A percentile compares a stretch with the other conserved stretches of the same genome.
Evolutionary conservation across 2,329 filamentous ascomycete genomes (phyloP).

Genomic region (Venturia asperata): DNA sequence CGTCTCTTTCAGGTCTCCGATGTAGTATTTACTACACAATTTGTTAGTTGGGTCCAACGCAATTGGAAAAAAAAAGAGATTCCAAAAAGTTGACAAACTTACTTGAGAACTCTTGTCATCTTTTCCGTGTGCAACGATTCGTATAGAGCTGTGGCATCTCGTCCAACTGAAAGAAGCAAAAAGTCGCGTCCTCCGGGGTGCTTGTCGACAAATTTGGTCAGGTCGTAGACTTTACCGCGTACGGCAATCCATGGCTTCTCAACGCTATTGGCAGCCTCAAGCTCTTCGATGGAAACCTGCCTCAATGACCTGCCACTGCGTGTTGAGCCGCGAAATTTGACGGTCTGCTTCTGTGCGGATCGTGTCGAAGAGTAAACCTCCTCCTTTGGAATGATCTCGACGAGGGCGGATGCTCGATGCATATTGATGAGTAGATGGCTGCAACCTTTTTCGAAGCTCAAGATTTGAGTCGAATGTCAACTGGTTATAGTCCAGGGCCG

Average conservation of each 20-base stretch:
- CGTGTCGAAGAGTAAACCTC: not conserved
- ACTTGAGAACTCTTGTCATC: constrained; percentile 17
- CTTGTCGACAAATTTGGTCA: constrained; percentile 17
- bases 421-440: not conserved
- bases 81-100: not conserved
- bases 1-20: constrained; percentile 17
- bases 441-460: not conserved
- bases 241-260: constrained; percentile 18
- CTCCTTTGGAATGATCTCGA: constrained; percentile 8
- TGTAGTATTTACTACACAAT: constrained; percentile 12
- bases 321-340: not conserved
- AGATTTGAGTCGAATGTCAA: no score
- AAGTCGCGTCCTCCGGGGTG: constrained; percentile 17
- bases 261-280: constrained; percentile 16
- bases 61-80: not conserved
- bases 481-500: no score
- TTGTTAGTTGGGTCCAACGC: not conserved
- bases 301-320: not conserved
- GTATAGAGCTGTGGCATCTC: constrained; percentile 18
- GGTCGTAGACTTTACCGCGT: constrained; percentile 18
- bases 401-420: constrained; percentile 13
- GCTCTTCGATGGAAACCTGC: constrained; percentile 17
- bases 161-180: constrained; percentile 10
- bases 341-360: not conserved
- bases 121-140: constrained; percentile 16